A percentile compares a stretch with the other conserved stretches of the same genome.
Evolutionary conservation across 495 filamentous ascomycete genomes (phyloP).

Genomic region (Aspergillus wentii): DNA sequence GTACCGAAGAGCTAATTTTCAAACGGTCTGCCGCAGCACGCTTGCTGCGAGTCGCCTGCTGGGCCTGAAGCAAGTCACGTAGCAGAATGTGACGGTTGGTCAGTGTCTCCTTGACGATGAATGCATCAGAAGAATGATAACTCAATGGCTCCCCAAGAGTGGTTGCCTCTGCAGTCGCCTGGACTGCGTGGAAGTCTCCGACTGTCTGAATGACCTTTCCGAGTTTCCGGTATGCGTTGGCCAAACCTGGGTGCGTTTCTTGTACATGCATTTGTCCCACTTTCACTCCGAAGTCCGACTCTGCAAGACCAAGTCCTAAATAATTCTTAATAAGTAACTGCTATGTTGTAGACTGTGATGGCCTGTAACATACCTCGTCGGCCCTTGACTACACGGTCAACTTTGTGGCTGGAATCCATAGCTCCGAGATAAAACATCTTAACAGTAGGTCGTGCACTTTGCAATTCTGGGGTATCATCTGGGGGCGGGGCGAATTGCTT

Average conservation of each 20-base stretch:
- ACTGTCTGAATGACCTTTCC: slow-evolving; percentile 88
- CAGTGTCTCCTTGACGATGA: slow-evolving; percentile 97
- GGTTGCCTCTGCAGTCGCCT: slow-evolving; percentile 94
- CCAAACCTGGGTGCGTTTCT: slow-evolving; percentile 83
- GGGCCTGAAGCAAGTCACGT: slow-evolving; percentile 84
- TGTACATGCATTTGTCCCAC: slow-evolving; percentile 78
- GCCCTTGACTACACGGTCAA: slow-evolving; percentile 88
- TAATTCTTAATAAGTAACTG: no score
- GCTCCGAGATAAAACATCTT: slow-evolving; percentile 94
- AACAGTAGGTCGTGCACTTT: slow-evolving; percentile 81
- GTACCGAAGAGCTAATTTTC: slow-evolving; percentile 75
- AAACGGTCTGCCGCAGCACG: slow-evolving; percentile 81
- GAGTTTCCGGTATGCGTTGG: slow-evolving; percentile 88
- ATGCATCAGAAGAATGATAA: slow-evolving; percentile 93
- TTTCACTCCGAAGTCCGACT: slow-evolving; percentile 90
- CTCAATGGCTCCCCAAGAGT: slow-evolving; percentile 90
- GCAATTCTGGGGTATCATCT: slow-evolving; percentile 93
- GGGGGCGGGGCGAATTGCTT: slow-evolving; percentile 98
- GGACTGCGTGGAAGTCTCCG: slow-evolving; percentile 94
- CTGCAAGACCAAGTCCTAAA: slow-evolving; percentile 81
- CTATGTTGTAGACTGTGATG: no score
- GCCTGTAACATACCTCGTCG: slow-evolving; percentile 73
- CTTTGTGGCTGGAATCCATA: slow-evolving; percentile 93
- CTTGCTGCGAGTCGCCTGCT: slow-evolving; percentile 73
- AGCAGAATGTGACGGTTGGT: slow-evolving; percentile 99